Base-by-base conservation (phyloP, 2,329 filamentous ascomycete genomes). In the Akanthomyces dipterigenus region DNA sequence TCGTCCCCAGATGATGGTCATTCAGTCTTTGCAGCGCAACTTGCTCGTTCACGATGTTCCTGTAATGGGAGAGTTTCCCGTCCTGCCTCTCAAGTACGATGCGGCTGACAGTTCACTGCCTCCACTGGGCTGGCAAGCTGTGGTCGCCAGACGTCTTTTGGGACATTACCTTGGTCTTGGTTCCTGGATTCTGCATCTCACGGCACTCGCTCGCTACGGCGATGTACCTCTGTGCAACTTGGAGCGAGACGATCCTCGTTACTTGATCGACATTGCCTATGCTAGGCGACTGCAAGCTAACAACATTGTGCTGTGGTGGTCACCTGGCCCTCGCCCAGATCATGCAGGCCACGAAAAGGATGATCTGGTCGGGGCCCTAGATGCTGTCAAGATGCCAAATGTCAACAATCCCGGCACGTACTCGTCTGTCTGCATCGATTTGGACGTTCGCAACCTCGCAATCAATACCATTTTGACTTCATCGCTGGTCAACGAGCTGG, bases 381-480 rank as follows among this genome's bases (percentile, higher is more conserved):
- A 99, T 66, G 89, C 83, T 12, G 90, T 96, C 16, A 87, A 90
- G 63, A 96, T 98, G 91, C 93, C 95, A 1, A 88, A 88, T 16
- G 85, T 96, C 71, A 99, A 99, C 72, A 93, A 91, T 55, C 90
- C 93, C 0, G 93, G 93, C 45, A 96, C 93, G 0, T 99, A 96
- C 72, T 89, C 93, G 1, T 96, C 93, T 0, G 95, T 99, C 3
- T 99, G 95, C 71, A 95, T 99, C 64, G 95, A 99, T 67, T 77
- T 99, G 16, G 91, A 96, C 64, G 86, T 99, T 54, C 90, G 93
- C 50, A 99, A 99, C 70, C 82, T 99, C 16, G 89, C 92, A 5
- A 98, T 99, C 77, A 99, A 99, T 76, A 99, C 96, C 0, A 96
- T 99, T 53, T 80, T 99, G 20, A 97, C 95, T 0, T 96, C 93